Base-by-base conservation (phyloP, 2,329 filamentous ascomycete species). In the Venturia effusa region DNA sequence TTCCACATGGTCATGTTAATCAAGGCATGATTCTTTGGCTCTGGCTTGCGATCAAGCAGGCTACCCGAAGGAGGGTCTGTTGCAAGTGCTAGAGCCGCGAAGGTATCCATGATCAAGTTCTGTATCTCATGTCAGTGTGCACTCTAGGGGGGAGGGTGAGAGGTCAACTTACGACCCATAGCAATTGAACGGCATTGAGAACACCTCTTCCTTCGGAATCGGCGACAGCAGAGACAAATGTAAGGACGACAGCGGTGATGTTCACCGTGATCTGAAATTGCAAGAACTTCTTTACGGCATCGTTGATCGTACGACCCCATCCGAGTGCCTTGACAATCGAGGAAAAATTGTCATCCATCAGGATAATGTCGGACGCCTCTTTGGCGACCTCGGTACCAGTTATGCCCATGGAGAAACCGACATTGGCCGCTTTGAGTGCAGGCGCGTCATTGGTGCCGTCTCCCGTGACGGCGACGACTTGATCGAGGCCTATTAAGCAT, bases 1-100 rank as follows among this genome's bases (percentile, higher is more conserved):
- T 97, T 97, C 93, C 93, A 96, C 93, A 97, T 97, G 22, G 88
- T 92, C 40, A 88, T 80, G 1, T 92, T 95, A 69, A 97, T 94
- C 6, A 93, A 79, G 1, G 88, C 81, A 7, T 88, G 87, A 37
- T 84, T 87, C 71, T 91, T 92, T 2, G 86, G 83, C 65, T 90
- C 85, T 0, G 90, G 90, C 74, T 90, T 92, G 64, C 92, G 85
- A 69, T 96, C 80, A 61, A 96, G 78, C 32, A 96, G 87, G 68
- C 85, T 88, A 62, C 89, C 87, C 15, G 88, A 88, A 0, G 92
- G 92, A n/a, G 91, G 90, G 72, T 96, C 92, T 1, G 92, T 96
- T 1, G 92, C 92, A 62, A 96, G 83, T 10, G 92, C 92, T 48
- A 96, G 81, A 19, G 92, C 92, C 30, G 92, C 92, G 66, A 97